Evolutionary conservation across 192 early-diverging fungal species (phyloP).

Genomic region (Umbelopsis ramanniana): DNA sequence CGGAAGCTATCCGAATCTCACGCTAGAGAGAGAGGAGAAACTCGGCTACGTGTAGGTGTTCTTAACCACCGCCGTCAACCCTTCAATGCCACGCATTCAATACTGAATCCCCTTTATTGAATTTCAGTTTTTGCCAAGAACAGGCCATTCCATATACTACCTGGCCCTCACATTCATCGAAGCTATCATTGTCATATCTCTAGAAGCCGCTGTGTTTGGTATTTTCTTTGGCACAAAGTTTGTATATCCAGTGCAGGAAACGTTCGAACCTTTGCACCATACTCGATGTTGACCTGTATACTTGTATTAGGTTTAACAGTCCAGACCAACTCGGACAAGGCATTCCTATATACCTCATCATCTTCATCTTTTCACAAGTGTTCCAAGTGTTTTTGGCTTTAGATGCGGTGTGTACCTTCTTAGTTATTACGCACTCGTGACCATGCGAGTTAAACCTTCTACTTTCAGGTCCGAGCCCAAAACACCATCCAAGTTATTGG

Average conservation of each 20-base stretch:
- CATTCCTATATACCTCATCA: conserved; percentile 73
- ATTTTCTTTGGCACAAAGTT: conserved; percentile 49
- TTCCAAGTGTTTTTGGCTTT: conserved; percentile 67
- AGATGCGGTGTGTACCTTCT: conserved; percentile 65
- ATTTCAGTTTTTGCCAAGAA: conserved; percentile 28
- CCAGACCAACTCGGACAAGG: conserved; percentile 31
- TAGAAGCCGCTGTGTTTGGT: conserved; percentile 57
- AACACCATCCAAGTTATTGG: conserved; percentile 78
- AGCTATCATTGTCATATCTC: conserved; percentile 55
- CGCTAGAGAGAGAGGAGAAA: conserved; percentile 7
- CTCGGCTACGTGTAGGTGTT: neutral
- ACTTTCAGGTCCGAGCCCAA: conserved; percentile 62
- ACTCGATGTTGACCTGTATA: conserved; percentile 2
- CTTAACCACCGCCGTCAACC: neutral
- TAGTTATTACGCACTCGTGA: neutral
- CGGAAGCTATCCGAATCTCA: neutral
- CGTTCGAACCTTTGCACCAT: neutral
- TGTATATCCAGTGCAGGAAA: conserved; percentile 1
- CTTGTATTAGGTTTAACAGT: neutral
- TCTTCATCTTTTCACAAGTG: conserved; percentile 73
- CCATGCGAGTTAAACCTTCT: neutral
- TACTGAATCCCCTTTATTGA: neutral
- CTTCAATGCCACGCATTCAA: neutral
- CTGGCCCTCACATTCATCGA: conserved; percentile 51
- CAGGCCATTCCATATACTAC: conserved; percentile 31